Evolutionary conservation across 2,329 filamentous ascomycete genomes (phyloP).

Genomic region (Cytospora leucostoma): DNA sequence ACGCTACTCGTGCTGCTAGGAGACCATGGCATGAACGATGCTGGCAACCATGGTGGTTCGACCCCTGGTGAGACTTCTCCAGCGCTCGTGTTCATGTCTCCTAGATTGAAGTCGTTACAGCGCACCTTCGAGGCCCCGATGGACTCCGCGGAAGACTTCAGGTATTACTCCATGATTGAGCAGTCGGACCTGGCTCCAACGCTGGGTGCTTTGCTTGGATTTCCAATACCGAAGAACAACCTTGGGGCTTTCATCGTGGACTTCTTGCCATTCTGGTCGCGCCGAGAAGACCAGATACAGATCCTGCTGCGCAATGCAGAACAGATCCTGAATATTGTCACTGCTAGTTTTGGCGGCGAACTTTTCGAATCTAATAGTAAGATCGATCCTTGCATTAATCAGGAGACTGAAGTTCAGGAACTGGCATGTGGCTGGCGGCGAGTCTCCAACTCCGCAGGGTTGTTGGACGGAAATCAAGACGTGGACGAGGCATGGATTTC

Average conservation of each 20-base stretch:
- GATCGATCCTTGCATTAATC: constrained; percentile 36
- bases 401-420: constrained; percentile 51
- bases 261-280: constrained; percentile 75
- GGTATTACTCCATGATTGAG: constrained; percentile 83
- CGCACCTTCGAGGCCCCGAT: constrained; percentile 52
- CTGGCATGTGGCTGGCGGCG: constrained; percentile 71
- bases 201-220: constrained; percentile 79
- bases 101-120: constrained; percentile 68
- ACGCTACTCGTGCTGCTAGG: constrained; percentile 85
- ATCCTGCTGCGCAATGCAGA: constrained; percentile 76
- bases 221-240: constrained; percentile 88
- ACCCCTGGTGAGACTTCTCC: constrained; percentile 92
- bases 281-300: constrained; percentile 59
- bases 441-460: constrained; percentile 34
- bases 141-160: constrained; percentile 67
- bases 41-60: constrained; percentile 93
- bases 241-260: constrained; percentile 82
- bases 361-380: constrained; percentile 41
- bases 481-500: constrained; percentile 45
- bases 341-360: constrained; percentile 65
- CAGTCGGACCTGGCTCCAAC: constrained; percentile 95
- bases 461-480: constrained; percentile 29
- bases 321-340: constrained; percentile 77
- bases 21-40: constrained; percentile 99
- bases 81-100: constrained; percentile 86